Percentiles rank a stretch among this genome's conserved stretches.
Evolutionary conservation across 2,329 filamentous ascomycete genomes (phyloP).

Genomic region (Alternaria sp.): DNA sequence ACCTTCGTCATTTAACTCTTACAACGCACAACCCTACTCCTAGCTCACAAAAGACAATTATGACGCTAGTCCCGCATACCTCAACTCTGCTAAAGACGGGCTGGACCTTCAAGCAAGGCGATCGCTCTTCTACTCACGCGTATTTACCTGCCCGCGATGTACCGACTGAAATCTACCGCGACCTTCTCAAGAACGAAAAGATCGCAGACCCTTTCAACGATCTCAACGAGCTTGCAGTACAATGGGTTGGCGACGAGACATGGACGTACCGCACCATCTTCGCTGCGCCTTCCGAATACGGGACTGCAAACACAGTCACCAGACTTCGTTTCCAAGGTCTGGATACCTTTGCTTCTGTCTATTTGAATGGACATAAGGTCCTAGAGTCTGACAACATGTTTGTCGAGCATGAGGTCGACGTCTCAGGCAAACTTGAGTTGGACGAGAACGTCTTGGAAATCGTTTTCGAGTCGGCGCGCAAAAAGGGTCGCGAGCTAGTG

Average conservation of each 20-base stretch:
- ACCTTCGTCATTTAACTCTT: background rate
- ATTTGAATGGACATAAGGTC: slow-evolving; percentile 62
- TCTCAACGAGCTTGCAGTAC: slow-evolving; percentile 58
- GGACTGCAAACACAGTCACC: slow-evolving; percentile 33
- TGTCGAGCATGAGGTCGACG: slow-evolving; percentile 62
- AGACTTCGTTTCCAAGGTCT: slow-evolving; percentile 69
- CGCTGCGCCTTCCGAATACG: slow-evolving; percentile 46
- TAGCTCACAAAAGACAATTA: background rate
- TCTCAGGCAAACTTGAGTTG: slow-evolving; percentile 54
- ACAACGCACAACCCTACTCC: background rate
- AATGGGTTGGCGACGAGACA: slow-evolving; percentile 58
- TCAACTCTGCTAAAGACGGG: slow-evolving; percentile 26
- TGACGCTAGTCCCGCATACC: background rate
- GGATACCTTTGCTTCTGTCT: slow-evolving; percentile 69
- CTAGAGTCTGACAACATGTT: slow-evolving; percentile 70
- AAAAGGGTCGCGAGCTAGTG: slow-evolving; percentile 61
- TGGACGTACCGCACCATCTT: slow-evolving; percentile 54
- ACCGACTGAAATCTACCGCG: slow-evolving; percentile 58
- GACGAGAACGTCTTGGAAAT: slow-evolving; percentile 62
- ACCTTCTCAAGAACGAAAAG: slow-evolving; percentile 56
- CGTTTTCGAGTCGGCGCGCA: slow-evolving; percentile 63
- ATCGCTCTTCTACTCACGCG: slow-evolving; percentile 45
- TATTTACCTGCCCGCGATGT: slow-evolving; percentile 55
- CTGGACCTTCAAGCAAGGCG: slow-evolving; percentile 58
- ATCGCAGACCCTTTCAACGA: slow-evolving; percentile 59